A percentile compares a stretch with the other conserved stretches of the same genome.
These are phyloP conservation scores for Chytriomyces hyalinus DNA, from an alignment of 192 early-diverging fungal species.

Conservation along the genomic window DNA sequence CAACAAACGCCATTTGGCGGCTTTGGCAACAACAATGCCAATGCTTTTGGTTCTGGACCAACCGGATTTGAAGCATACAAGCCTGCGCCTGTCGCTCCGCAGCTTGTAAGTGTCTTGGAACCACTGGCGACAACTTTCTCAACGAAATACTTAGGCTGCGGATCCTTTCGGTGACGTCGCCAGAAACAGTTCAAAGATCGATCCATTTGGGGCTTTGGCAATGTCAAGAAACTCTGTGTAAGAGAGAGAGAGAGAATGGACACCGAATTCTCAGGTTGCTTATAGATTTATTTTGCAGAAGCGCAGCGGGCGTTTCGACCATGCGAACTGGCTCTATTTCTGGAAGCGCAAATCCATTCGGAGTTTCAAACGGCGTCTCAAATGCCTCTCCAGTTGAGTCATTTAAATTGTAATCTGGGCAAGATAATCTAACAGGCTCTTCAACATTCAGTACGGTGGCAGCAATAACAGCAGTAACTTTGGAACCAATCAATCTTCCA, in stretches of 20 bases:
- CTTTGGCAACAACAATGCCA: slow-evolving; percentile 26
- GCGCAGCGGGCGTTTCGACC: slow-evolving; percentile 13
- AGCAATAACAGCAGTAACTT: slow-evolving; percentile 5
- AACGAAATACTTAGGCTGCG: neutral
- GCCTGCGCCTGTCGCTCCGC: slow-evolving; percentile 10
- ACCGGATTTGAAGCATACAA: slow-evolving; percentile 22
- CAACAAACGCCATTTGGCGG: slow-evolving; percentile 49
- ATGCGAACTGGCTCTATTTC: slow-evolving; percentile 14
- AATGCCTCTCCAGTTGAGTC: neutral
- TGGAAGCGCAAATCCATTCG: slow-evolving; percentile 16
- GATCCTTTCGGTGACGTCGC: slow-evolving; percentile 28
- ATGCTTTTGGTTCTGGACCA: neutral
- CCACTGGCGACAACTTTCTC: neutral
- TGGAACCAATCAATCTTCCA: neutral
- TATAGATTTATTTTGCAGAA: neutral
- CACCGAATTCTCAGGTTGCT: neutral
- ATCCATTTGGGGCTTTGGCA: slow-evolving; percentile 25
- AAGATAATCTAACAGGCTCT: neutral
- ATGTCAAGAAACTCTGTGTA: slow-evolving; percentile 23
- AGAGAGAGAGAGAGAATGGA: neutral
- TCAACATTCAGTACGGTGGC: slow-evolving; percentile 8
- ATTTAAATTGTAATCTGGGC: no score
- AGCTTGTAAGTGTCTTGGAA: neutral
- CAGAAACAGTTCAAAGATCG: slow-evolving; percentile 31
- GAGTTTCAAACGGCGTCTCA: neutral